Percentiles rank a stretch among this genome's conserved stretches.
These are phyloP conservation scores for Lentithecium fluviatile DNA, from an alignment of 495 filamentous ascomycete species.

Conservation along the genomic window DNA sequence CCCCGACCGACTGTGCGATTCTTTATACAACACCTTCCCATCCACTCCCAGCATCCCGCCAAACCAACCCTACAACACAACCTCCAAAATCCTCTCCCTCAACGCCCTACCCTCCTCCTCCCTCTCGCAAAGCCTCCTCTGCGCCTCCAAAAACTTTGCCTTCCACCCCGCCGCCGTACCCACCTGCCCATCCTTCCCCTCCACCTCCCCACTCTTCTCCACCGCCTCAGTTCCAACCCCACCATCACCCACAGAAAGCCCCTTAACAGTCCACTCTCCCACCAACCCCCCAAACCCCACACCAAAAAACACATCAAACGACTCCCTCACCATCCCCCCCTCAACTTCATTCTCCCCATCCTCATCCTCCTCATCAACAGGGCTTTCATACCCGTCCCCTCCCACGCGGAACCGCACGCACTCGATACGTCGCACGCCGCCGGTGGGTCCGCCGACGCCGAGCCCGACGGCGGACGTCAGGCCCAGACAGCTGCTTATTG, in stretches of 20 bases:
- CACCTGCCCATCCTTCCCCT: slow-evolving; percentile 16
- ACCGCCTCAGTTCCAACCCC: background rate
- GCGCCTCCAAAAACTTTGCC: slow-evolving; percentile 40
- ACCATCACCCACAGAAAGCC: slow-evolving; percentile 12
- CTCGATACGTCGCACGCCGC: slow-evolving; percentile 36
- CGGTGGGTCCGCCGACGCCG: slow-evolving; percentile 36
- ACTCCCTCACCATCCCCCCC: slow-evolving; percentile 30
- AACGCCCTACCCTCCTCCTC: slow-evolving; percentile 52
- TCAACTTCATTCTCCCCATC: slow-evolving; percentile 11
- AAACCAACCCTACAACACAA: slow-evolving; percentile 48
- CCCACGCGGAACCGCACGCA: slow-evolving; percentile 39
- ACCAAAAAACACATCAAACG: slow-evolving; percentile 40
- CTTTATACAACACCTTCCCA: slow-evolving; percentile 2
- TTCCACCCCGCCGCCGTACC: slow-evolving; percentile 46
- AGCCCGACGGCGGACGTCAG: slow-evolving; percentile 35
- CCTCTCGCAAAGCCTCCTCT: slow-evolving; percentile 53
- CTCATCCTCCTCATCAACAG: slow-evolving; percentile 40
- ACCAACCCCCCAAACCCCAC: slow-evolving; percentile 33
- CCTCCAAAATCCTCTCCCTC: slow-evolving; percentile 57
- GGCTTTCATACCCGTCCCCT: slow-evolving; percentile 43
- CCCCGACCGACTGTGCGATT: too few species aligned
- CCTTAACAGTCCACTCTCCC: slow-evolving; percentile 39
- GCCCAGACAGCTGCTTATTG: slow-evolving; percentile 41
- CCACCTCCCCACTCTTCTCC: background rate
- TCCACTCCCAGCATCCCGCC: background rate